Percentiles rank a stretch among this genome's conserved stretches.
Evolutionary conservation across 805 yeast species (phyloP).

Genomic region (Saccharomycopsis guyanensis): DNA sequence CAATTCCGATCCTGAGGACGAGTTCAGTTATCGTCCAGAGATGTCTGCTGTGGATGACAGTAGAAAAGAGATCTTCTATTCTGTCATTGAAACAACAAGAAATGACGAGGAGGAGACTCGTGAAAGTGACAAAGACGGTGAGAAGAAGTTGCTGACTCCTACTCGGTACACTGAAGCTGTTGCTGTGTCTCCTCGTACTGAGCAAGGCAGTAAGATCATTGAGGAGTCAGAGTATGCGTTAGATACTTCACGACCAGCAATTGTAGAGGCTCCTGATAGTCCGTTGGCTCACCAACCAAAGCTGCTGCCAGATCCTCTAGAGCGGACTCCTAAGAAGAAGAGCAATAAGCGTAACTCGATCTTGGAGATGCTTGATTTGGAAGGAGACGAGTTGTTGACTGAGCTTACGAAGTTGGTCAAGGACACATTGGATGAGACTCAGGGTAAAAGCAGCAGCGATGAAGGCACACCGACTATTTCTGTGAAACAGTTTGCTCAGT

Average conservation of each 20-base stretch:
- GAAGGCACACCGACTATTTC: conserved; percentile 20
- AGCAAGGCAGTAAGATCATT: conserved; percentile 23
- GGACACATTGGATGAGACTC: conserved; percentile 7
- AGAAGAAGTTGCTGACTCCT: conserved; percentile 23
- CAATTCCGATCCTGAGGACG: not conserved
- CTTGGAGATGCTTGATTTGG: conserved; percentile 15
- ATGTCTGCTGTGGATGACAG: not conserved
- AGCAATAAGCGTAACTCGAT: conserved; percentile 3
- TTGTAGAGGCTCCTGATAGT: conserved; percentile 14
- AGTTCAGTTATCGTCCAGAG: not conserved
- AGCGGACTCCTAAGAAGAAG: not conserved
- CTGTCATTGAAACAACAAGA: not conserved
- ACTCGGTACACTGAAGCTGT: conserved; percentile 28
- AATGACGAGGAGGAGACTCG: not conserved
- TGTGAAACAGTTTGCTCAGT: conserved; percentile 22
- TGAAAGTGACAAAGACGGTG: not conserved
- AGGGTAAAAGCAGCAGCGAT: not conserved
- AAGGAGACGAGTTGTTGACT: conserved; percentile 18
- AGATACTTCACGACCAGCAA: conserved; percentile 20
- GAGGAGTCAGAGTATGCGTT: conserved; percentile 22
- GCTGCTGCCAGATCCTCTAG: not conserved
- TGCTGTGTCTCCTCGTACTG: conserved; percentile 27
- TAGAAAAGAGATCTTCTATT: not conserved
- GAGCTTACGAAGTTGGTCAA: conserved; percentile 18
- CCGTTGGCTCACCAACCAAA: conserved; percentile 15